These are phyloP conservation scores for Cryptococcus sp. DNA, from an alignment of 1,284 basidiomycete species.

Conservation along the genomic window DNA sequence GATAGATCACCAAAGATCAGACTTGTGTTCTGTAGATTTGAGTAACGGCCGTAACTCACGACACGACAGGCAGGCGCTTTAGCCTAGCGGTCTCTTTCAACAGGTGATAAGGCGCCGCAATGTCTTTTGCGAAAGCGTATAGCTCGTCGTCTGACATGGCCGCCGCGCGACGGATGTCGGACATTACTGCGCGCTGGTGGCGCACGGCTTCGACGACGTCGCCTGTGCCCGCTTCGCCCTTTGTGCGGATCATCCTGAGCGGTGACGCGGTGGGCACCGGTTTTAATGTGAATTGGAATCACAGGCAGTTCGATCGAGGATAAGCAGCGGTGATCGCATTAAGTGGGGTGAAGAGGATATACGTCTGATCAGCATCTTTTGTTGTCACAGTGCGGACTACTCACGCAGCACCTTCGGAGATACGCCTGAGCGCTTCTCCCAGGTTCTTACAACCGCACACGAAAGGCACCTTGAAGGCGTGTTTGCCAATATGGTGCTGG, in stretches of 20 bases:
- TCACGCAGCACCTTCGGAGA: constrained; percentile 92
- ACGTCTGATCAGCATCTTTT: background rate
- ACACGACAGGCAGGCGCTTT: constrained; percentile 87
- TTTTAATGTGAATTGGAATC: background rate
- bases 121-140: constrained; percentile 87
- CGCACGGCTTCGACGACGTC: constrained; percentile 97
- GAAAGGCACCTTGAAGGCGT: constrained; percentile 77
- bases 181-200: constrained; percentile 80
- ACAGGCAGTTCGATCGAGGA: background rate
- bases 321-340: no score
- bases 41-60: constrained; percentile 25
- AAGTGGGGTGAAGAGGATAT: background rate
- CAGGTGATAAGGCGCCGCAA: constrained; percentile 94
- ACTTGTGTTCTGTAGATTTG: background rate
- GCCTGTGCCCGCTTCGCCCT: constrained; percentile 96
- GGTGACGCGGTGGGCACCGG: background rate
- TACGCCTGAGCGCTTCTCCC: constrained; percentile 88
- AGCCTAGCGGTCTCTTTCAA: constrained; percentile 93
- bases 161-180: constrained; percentile 82
- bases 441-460: constrained; percentile 64
- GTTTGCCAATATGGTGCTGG: constrained; percentile 77
- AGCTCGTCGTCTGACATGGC: constrained; percentile 94
- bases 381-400: constrained; percentile 7
- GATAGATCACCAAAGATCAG: background rate
- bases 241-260: constrained; percentile 78